phyloP scores from a whole-genome alignment of 2,329 filamentous ascomycete genomes.

The Pseudocercospora vitis region DNA sequence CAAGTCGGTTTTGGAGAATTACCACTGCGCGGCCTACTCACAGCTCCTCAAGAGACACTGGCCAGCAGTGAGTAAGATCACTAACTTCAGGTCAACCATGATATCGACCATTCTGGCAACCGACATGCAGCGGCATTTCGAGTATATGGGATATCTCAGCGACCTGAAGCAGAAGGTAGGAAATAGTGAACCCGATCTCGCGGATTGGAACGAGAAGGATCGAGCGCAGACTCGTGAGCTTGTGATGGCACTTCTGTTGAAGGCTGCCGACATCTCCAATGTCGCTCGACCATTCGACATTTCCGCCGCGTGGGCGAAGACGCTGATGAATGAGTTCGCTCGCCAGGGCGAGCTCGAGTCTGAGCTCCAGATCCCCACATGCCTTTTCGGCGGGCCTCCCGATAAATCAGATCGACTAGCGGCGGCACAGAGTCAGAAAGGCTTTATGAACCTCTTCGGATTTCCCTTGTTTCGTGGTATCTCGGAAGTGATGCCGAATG shows the following conservation, averaged over 20 bases:
- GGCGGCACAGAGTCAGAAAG: conserved; percentile 82
- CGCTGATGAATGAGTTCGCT: conserved; percentile 93
- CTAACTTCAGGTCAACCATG: conserved; percentile 81
- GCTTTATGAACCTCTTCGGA: conserved; percentile 96
- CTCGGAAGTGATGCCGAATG: conserved; percentile 77
- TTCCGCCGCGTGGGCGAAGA: conserved; percentile 85
- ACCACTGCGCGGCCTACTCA: conserved; percentile 95
- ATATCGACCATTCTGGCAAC: conserved; percentile 97
- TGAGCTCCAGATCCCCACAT: conserved; percentile 82
- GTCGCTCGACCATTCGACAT: conserved; percentile 83
- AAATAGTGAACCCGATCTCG: conserved; percentile 61
- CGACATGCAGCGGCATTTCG: conserved; percentile 95
- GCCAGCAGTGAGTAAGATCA: conserved; percentile 77
- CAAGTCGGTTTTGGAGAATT: conserved; percentile 92
- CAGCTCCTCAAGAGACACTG: conserved; percentile 92
- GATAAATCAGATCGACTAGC: conserved; percentile 82
- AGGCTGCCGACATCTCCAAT: conserved; percentile 98
- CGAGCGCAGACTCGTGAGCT: conserved; percentile 75
- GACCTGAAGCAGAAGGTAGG: conserved; percentile 76
- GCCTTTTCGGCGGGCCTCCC: conserved; percentile 74
- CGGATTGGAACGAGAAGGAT: conserved; percentile 75
- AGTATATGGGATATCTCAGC: conserved; percentile 89
- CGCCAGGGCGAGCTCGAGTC: conserved; percentile 89
- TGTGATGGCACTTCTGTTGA: conserved; percentile 89
- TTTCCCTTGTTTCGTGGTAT: conserved; percentile 88